Percentiles rank a stretch among this genome's conserved stretches.
These are phyloP conservation scores for Conringia planisiliqua DNA, from an alignment of 345 rosid genomes.

Conservation along the genomic window DNA sequence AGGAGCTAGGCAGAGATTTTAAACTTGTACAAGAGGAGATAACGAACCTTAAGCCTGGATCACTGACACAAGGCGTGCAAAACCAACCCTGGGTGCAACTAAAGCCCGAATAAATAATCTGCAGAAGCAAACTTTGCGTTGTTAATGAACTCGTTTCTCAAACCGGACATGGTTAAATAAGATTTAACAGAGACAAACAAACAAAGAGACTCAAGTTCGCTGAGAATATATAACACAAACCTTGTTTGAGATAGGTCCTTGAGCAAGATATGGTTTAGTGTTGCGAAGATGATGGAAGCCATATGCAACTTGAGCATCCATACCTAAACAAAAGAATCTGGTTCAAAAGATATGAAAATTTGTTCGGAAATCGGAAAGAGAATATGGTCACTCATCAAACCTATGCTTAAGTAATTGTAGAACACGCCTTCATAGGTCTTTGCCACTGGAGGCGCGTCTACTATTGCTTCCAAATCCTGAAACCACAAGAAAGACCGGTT, in stretches of 20 bases:
- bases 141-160: background rate
- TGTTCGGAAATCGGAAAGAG: background rate
- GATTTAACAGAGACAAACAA: background rate
- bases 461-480: conserved; percentile 64
- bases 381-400: conserved; percentile 37
- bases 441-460: conserved; percentile 55
- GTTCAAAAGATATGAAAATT: background rate
- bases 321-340: conserved; percentile 47
- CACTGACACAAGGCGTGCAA: conserved; percentile 85
- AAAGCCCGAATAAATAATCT: conserved; percentile 95
- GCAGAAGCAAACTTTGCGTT: conserved; percentile 6
- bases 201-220: background rate
- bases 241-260: conserved; percentile 96
- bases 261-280: conserved; percentile 93
- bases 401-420: conserved; percentile 95
- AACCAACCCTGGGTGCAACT: conserved; percentile 97
- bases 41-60: conserved; percentile 79
- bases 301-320: conserved; percentile 99
- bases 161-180: background rate
- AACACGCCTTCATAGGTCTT: conserved; percentile 75
- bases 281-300: conserved; percentile 96
- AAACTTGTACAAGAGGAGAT: background rate
- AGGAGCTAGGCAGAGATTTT: background rate
- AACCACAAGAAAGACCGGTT: conserved; percentile 11
- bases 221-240: conserved; percentile 32